Evolutionary conservation across 306 rosid species (phyloP), one percentile per base, ranked within the genome.

Genomic region (Chamaecrista fasciculata): DNA sequence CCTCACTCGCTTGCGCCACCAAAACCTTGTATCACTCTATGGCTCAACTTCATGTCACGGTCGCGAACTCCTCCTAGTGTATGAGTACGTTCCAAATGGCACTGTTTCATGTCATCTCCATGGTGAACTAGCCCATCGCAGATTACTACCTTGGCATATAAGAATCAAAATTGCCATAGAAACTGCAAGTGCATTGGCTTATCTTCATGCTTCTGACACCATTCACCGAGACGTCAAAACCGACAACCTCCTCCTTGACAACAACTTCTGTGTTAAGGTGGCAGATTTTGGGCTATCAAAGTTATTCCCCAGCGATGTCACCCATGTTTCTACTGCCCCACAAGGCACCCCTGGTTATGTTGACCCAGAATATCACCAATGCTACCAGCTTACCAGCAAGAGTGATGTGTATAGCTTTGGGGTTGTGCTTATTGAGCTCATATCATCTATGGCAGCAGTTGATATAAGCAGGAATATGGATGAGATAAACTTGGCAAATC

Each of bases 181-280:
- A 71, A 84, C 87, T 2, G 87, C 92, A 4, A 42, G 42, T 33
- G 87, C 85, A 14, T 43, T 86, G 58, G 68, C 78, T 11, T 84
- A 81, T 57, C 87, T 86, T 28, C 89, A 84, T 66, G 92, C 92
- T 66, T 84, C 79, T 0, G 79, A 76, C 18, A 82, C 67, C 43
- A 71, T 79, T n/a, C 87, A 84, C 28, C 82, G 85, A 1, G 89
- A 86, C 37, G 85, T 86, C 68, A 86, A 86, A 82, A 76, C 90
- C 44, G 72, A 52, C 49, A 85, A 85, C 83, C 74, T 82, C 53
- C 87, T 82, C 57, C 72, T 85, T 3, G 86, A 83, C 47, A 26
- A 18, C 12, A 79, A 73, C 2, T 81, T 76, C 7, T 29, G 75
- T 11, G 85, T 83, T 24, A 81, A 86, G 52, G 91, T 86, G 58